Conservation (phyloP, 441 rosid genomes). For the Corymbia citriodora region DNA sequence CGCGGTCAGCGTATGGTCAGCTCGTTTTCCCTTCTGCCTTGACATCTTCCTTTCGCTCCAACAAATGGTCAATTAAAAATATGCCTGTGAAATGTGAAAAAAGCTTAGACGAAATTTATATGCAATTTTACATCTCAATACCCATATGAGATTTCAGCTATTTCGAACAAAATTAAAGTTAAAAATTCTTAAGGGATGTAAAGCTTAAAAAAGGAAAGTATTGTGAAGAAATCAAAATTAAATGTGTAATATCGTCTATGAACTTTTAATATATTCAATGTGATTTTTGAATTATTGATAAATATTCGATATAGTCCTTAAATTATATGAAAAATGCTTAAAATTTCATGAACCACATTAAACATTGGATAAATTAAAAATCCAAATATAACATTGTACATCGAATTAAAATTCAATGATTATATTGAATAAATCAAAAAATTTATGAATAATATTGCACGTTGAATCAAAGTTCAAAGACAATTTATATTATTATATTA, state of each 20-base stretch:
- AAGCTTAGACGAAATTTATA: not conserved
- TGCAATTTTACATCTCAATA: not conserved
- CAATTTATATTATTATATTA: not conserved
- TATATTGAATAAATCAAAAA: not conserved
- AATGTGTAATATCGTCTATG: rapidly evolving
- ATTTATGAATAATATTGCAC: rapidly evolving
- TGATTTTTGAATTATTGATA: rapidly evolving
- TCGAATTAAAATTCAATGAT: rapidly evolving
- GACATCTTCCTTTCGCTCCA: not conserved
- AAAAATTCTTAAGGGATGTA: not conserved
- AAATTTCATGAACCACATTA: too few relatives aligned
- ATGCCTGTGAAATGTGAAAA: not conserved
- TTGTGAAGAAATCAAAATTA: not conserved
- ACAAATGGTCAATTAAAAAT: not conserved
- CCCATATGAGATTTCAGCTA: not conserved
- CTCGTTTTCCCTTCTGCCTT: not conserved
- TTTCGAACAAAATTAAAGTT: not conserved
- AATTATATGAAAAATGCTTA: not conserved
- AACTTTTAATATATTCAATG: not conserved
- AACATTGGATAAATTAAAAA: too few relatives aligned
- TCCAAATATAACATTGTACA: not conserved
- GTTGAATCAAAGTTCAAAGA: not conserved
- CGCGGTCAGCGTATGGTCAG: not conserved
- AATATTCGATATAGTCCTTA: rapidly evolving
- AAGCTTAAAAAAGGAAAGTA: not conserved